Conservation (phyloP, 2,329 filamentous ascomycete genomes). For the Cordyceps tenuipes region DNA sequence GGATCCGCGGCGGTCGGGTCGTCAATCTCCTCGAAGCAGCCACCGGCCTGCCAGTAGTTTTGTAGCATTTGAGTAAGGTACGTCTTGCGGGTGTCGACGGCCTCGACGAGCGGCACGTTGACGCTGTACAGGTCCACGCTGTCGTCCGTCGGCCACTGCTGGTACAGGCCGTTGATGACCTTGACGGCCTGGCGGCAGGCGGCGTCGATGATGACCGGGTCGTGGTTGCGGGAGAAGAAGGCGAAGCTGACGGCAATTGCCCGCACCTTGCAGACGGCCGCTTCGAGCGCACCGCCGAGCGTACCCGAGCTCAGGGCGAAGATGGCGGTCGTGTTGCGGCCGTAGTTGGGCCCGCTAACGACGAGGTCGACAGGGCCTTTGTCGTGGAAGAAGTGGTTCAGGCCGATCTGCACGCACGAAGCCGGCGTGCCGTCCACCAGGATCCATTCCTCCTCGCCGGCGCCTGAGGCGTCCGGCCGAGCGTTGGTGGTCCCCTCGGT, state of each 20-base stretch:
- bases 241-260: constrained; percentile 84
- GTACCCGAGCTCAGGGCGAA: constrained; percentile 74
- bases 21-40: constrained; percentile 77
- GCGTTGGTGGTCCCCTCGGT: constrained; percentile 58
- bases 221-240: constrained; percentile 79
- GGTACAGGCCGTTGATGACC: constrained; percentile 69
- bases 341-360: constrained; percentile 74
- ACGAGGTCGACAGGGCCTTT: constrained; percentile 67
- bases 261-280: constrained; percentile 58
- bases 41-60: constrained; percentile 80
- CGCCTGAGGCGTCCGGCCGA: constrained; percentile 41
- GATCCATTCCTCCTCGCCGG: constrained; percentile 67
- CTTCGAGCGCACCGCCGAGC: constrained; percentile 68
- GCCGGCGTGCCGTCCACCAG: constrained; percentile 75
- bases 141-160: constrained; percentile 60
- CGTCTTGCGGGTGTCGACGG: constrained; percentile 62
- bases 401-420: constrained; percentile 71
- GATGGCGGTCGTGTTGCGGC: constrained; percentile 71
- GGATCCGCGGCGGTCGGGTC: constrained; percentile 48
- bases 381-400: constrained; percentile 70
- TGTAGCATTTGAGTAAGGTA: constrained; percentile 82
- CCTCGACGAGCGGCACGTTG: constrained; percentile 79
- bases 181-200: constrained; percentile 66
- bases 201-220: constrained; percentile 69
- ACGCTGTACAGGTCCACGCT: constrained; percentile 80